Evolutionary conservation across 2,329 filamentous ascomycete genomes (phyloP), one percentile per base, ranked within the genome.

Genomic region (Neopestalotiopsis sp.): DNA sequence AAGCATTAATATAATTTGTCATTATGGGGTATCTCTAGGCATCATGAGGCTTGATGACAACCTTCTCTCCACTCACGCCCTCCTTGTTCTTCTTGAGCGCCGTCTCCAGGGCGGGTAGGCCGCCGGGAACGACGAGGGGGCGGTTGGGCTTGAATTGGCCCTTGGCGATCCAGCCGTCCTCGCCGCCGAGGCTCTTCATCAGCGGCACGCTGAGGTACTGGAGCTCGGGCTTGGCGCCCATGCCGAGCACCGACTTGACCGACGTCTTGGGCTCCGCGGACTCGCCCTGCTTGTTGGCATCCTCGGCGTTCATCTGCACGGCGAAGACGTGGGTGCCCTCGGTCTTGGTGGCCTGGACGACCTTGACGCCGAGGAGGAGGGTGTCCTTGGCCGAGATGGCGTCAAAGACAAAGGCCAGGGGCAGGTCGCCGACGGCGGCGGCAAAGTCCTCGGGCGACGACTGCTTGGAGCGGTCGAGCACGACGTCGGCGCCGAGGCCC

Each of bases 341-440:
- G 3, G 70, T 73, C 65, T 71, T 61, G 20, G 67, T 69, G 14
- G 65, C 69, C 65, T 73, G 76, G 7, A 75, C 63, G 14, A 77
- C 76, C 70, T 77, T 65, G 28, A 80, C 75, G 7, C 76, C 78
- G 14, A 79, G 71, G 6, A 34, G 40, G 65, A 80, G 78, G 17
- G 78, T 80, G 4, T 72, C 73, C 57, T 70, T 67, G 4, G 67
- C 56, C 1, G 78, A 77, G 63, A 80, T 80, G 24, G 74, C 56
- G 65, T 80, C 79, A 59, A 73, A 78, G 13, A 80, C 75, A 34
- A 77, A 77, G 5, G 72, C 72, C 12, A 80, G 68, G 0, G 77
- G 75, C 13, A 77, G 38, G 1, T 70, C 74, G 14, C 72, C 76
- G 13, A 76, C 45, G 0, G 76, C 76, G 2, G 70, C 38, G n/a